These are phyloP conservation scores for Eucalyptus curtisii DNA, from an alignment of 345 rosid genomes.

Conservation along the genomic window DNA sequence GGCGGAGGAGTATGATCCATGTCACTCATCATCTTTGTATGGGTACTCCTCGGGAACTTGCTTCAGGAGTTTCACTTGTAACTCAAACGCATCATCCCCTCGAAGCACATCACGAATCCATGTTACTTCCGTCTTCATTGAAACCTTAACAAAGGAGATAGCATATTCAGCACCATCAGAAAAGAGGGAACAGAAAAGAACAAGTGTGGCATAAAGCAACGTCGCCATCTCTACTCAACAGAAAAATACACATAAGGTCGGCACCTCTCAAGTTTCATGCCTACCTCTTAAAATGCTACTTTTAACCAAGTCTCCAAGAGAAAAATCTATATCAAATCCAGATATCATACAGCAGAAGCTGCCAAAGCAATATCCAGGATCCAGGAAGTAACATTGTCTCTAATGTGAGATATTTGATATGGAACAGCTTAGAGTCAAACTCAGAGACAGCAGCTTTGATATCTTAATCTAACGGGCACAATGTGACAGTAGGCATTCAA, in stretches of 20 bases:
- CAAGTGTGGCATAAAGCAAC: neutral
- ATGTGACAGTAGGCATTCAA: neutral
- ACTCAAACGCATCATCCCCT: constrained; percentile 85
- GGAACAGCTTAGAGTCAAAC: neutral
- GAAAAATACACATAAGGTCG: neutral
- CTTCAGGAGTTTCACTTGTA: constrained; percentile 83
- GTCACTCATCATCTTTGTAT: constrained; percentile 87
- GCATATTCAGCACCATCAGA: neutral
- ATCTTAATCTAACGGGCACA: neutral
- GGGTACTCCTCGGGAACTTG: constrained; percentile 93
- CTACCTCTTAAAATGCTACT: neutral
- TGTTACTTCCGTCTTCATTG: constrained; percentile 94
- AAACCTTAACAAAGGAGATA: constrained; percentile 29
- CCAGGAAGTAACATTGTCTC: neutral
- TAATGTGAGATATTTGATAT: neutral
- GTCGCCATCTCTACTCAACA: neutral
- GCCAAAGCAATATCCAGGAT: neutral
- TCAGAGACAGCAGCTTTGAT: neutral
- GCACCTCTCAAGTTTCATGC: neutral
- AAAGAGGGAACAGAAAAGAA: neutral
- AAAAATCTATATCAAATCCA: neutral
- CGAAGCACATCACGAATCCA: constrained; percentile 83
- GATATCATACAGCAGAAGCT: neutral
- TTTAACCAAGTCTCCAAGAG: neutral
- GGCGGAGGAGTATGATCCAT: neutral